Evolutionary conservation across 441 rosid species (phyloP).

Genomic region (Corymbia calophylla): DNA sequence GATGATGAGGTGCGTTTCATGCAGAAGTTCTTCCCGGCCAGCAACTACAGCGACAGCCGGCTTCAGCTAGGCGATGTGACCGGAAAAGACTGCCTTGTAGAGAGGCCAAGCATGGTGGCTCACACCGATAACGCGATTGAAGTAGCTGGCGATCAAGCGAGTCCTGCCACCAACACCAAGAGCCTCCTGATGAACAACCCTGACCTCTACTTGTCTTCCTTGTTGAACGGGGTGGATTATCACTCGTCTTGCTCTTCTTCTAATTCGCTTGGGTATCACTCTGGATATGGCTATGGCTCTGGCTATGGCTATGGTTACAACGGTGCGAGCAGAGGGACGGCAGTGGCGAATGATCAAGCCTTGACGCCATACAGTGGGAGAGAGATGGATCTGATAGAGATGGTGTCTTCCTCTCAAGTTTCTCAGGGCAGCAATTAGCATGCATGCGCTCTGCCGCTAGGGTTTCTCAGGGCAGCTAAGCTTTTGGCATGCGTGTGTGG

Average conservation of each 20-base stretch:
- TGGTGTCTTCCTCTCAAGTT: constrained; percentile 49
- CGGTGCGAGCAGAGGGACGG: background rate
- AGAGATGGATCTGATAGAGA: constrained; percentile 92
- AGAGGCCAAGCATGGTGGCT: background rate
- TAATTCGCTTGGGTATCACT: background rate
- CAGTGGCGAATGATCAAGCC: constrained; percentile 15
- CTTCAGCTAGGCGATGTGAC: constrained; percentile 6
- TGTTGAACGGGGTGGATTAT: constrained; percentile 37
- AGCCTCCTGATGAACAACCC: constrained; percentile 17
- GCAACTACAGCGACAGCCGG: constrained; percentile 1
- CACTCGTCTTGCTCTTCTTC: constrained; percentile 13
- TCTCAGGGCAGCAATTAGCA: constrained; percentile 8
- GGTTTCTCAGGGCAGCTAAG: background rate
- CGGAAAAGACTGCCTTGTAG: background rate
- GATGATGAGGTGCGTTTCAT: constrained; percentile 65
- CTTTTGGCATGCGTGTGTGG: background rate
- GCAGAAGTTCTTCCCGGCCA: constrained; percentile 39
- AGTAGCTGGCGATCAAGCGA: constrained; percentile 3
- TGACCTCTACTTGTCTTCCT: constrained; percentile 54
- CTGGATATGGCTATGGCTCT: constrained; percentile 2
- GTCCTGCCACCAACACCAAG: constrained; percentile 17
- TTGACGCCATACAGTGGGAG: constrained; percentile 18
- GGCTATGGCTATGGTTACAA: background rate
- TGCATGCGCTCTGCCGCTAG: constrained; percentile 4
- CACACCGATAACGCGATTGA: background rate